Percentiles rank a stretch among this genome's conserved stretches.
These are phyloP conservation scores for Metschnikowia dekortorum DNA, from an alignment of 805 yeast genomes.

Conservation along the genomic window DNA sequence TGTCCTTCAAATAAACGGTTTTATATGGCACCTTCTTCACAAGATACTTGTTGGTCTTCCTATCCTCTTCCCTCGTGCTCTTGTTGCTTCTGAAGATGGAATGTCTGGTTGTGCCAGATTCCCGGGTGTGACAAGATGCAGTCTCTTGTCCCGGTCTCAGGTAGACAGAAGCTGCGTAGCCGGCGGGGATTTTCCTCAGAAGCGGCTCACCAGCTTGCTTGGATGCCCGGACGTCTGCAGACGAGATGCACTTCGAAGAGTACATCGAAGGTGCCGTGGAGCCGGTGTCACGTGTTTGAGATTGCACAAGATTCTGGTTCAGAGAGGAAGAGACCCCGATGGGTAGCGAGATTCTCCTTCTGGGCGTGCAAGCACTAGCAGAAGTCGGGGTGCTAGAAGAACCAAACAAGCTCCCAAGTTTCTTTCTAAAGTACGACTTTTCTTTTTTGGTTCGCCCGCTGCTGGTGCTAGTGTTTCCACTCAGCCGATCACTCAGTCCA, in stretches of 20 bases:
- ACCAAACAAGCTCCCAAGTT: slow-evolving; percentile 9
- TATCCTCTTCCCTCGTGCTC: slow-evolving; percentile 6
- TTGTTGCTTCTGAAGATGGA: not conserved
- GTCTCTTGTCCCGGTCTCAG: slow-evolving; percentile 5
- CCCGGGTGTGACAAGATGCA: not conserved
- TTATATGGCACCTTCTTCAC: slow-evolving; percentile 24
- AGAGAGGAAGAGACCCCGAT: slow-evolving; percentile 2
- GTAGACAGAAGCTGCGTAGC: slow-evolving; percentile 11
- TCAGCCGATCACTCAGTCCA: not conserved
- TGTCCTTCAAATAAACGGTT: slow-evolving; percentile 15
- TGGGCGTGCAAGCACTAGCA: not conserved
- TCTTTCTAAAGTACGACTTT: slow-evolving; percentile 11
- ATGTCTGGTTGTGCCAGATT: not conserved
- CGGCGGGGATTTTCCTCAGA: not conserved
- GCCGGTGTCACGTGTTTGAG: not conserved
- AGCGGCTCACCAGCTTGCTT: not conserved
- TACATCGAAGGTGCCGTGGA: slow-evolving; percentile 6
- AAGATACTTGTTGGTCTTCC: slow-evolving; percentile 22
- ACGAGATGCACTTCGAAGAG: slow-evolving; percentile 13
- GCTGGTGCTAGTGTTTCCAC: not conserved
- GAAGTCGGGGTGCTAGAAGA: slow-evolving; percentile 5
- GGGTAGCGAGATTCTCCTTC: slow-evolving; percentile 10
- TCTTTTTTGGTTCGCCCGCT: not conserved
- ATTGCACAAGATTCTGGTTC: not conserved
- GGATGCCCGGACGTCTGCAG: slow-evolving; percentile 11